phyloP scores from a whole-genome alignment of 352 stramenopile genomes.

The Phytophthora pisi region DNA sequence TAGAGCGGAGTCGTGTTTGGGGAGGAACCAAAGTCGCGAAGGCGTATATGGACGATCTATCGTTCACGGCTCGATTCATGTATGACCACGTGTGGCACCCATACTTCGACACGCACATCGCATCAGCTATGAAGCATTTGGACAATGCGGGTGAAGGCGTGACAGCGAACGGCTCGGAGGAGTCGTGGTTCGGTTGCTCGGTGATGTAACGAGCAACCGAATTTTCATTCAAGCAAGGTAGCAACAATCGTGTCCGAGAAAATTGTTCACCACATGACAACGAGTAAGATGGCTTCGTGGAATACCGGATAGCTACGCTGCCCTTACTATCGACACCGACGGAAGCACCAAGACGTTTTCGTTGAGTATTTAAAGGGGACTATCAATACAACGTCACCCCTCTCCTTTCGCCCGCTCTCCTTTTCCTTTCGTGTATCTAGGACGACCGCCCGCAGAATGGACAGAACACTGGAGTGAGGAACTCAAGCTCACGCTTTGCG shows the following conservation, averaged over 20 bases:
- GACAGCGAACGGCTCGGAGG: constrained; percentile 35
- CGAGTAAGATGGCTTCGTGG: constrained; percentile 3
- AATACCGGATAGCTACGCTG: constrained; percentile 8
- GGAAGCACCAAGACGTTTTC: constrained; percentile 28
- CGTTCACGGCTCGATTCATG: constrained; percentile 76
- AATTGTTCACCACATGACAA: constrained; percentile 3
- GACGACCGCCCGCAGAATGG: constrained; percentile 47
- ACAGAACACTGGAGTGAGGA: constrained; percentile 44
- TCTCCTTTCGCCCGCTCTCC: constrained; percentile 1
- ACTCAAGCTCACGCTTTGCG: constrained; percentile 44
- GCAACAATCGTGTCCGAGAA: constrained; percentile 10
- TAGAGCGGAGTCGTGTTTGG: constrained; percentile 78
- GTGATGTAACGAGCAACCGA: constrained; percentile 53
- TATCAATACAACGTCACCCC: constrained; percentile 13
- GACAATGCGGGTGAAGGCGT: constrained; percentile 47
- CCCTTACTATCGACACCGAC: constrained; percentile 21
- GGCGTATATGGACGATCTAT: constrained; percentile 73
- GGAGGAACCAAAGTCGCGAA: constrained; percentile 61
- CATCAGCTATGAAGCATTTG: constrained; percentile 74
- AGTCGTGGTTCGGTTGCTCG: constrained; percentile 69
- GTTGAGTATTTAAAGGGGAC: constrained; percentile 44
- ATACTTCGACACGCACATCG: constrained; percentile 72
- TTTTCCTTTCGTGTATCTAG: constrained; percentile 9
- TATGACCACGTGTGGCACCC: constrained; percentile 84
- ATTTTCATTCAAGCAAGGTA: constrained; percentile 2